Evolutionary conservation across 2,329 filamentous ascomycete genomes (phyloP), one percentile per base, ranked within the genome.

Genomic region (Nemania sp.): DNA sequence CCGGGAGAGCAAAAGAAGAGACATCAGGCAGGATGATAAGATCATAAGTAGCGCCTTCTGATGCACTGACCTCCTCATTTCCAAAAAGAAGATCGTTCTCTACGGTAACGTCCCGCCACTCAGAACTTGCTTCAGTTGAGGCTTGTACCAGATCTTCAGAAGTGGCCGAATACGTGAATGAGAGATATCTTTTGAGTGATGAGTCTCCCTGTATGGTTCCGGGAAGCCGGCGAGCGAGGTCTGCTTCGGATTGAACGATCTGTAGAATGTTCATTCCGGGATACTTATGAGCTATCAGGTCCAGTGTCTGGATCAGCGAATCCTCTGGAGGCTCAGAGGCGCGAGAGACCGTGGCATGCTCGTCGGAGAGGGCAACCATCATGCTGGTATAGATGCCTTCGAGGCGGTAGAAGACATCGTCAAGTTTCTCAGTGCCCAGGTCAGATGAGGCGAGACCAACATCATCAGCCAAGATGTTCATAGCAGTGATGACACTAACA

Each of bases 231-330:
- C 34, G 41, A 30, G 42, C 41, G 17, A 59, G 40, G 34, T 54
- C 50, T 11, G 41, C 51, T 26, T 55, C 46, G 1, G 52, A 47
- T 36, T 51, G 50, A 15, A 52, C 49, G 19, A 59, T 42, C 36
- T 52, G 17, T 11, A 56, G 44, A 17, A 59, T 56, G 17, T 53
- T 47, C 52, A 59, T 52, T 17, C 53, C 49, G 12, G 56, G 40
- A 24, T 59, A 48, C 52, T 59, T 56, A 31, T 59, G 56, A 11
- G 34, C 52, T 7, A 56, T 14, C 8, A 59, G 30, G 39, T 59
- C 56, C 1, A 59, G 19, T 24, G 41, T 51, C 19, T 45, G 31
- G 11, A n/a, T n/a, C 8, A 51, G 24, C 17, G 48, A 52, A 23
- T 52, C 48, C 4, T 48, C 48, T 2, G 15, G 3, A 14, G 19